A percentile compares a stretch with the other conserved stretches of the same genome.
phyloP scores from a whole-genome alignment of 2,329 filamentous ascomycete species.

The Neoscytalidium dimidiatum region DNA sequence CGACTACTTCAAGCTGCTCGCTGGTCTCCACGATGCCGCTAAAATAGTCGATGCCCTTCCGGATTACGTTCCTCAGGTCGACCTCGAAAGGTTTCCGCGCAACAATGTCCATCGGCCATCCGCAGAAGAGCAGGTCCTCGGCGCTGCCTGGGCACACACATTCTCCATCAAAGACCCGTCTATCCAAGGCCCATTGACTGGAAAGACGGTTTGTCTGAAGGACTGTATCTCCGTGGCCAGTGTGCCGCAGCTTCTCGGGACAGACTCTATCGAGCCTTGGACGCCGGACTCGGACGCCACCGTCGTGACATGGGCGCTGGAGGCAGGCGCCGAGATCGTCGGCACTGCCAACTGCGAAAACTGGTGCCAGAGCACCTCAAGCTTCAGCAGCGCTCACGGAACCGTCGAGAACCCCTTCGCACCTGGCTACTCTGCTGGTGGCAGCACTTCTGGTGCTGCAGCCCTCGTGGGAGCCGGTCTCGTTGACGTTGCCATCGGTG shows the following conservation, averaged over 20 bases:
- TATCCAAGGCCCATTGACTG: constrained; percentile 28
- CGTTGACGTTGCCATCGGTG: constrained; percentile 41
- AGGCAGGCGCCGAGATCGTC: constrained; percentile 53
- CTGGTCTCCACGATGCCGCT: constrained; percentile 55
- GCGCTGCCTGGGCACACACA: constrained; percentile 55
- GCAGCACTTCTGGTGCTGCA: constrained; percentile 48
- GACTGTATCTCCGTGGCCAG: constrained; percentile 58
- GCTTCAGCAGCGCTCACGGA: constrained; percentile 48
- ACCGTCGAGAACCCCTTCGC: constrained; percentile 47
- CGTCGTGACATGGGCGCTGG: constrained; percentile 52
- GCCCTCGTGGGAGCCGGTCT: constrained; percentile 45
- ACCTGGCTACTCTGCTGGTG: constrained; percentile 49
- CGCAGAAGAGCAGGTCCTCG: constrained; percentile 35
- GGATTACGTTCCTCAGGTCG: constrained; percentile 49
- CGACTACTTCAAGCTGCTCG: constrained; percentile 52
- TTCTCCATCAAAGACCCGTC: constrained; percentile 46
- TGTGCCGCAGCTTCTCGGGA: constrained; percentile 57
- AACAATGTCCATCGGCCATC: constrained; percentile 45
- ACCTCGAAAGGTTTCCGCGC: constrained; percentile 48
- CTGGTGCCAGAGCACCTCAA: constrained; percentile 52
- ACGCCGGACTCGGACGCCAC: constrained; percentile 56
- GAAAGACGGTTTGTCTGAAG: constrained; percentile 54
- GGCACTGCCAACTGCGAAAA: constrained; percentile 58
- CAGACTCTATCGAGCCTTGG: constrained; percentile 53
- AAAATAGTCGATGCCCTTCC: constrained; percentile 47